Evolutionary conservation across 352 stramenopile species (phyloP), one percentile per base, ranked within the genome.

Genomic region (Globisporangium mamillatum): DNA sequence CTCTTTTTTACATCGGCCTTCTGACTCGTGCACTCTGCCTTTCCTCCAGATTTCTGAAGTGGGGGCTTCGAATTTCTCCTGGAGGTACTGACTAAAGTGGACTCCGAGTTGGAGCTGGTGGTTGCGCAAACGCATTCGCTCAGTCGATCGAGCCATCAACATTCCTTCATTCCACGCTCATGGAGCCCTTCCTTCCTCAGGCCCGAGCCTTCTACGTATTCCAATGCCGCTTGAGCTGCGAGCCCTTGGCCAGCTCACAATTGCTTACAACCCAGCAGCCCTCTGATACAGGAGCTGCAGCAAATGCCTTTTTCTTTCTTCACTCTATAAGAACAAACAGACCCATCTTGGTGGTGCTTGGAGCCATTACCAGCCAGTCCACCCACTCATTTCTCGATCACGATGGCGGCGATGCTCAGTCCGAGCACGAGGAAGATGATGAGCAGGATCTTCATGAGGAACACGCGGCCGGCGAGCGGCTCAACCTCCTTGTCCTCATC

Each of bases 381-480:
- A 38, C 7, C 32, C 32, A 38, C 16, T 61, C 55, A 81, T 32
- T 77, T 76, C n/a, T 79, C 73, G 1, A 82, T 63, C 7, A 76
- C 63, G 25, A 82, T 77, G 24, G 74, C 76, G 3, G 73, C 68
- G 27, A 78, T 70, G 32, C 76, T 82, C 7, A 82, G 63, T 12
- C 63, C 76, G 1, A 82, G 67, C 38, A 82, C 76, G 20, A 76
- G 58, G 48, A 78, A 78, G 22, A 79, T 58, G n/a, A 82, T 64
- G 1, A 74, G 48, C 58, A 78, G 25, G 52, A 82, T 80, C 70
- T 82, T 80, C 55, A 80, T 63, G 22, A 79, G 52, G 50, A 81
- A 81, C 34, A 81, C 73, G 38, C 73, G 64, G 24, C 62, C 46
- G 5, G 71, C 62, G 22, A 81, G 59, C 9, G 72, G 73, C 36